A percentile compares a stretch with the other conserved stretches of the same genome.
Evolutionary conservation across 192 early-diverging fungal species (phyloP).

Genomic region (Phlyctochytrium planicorne): DNA sequence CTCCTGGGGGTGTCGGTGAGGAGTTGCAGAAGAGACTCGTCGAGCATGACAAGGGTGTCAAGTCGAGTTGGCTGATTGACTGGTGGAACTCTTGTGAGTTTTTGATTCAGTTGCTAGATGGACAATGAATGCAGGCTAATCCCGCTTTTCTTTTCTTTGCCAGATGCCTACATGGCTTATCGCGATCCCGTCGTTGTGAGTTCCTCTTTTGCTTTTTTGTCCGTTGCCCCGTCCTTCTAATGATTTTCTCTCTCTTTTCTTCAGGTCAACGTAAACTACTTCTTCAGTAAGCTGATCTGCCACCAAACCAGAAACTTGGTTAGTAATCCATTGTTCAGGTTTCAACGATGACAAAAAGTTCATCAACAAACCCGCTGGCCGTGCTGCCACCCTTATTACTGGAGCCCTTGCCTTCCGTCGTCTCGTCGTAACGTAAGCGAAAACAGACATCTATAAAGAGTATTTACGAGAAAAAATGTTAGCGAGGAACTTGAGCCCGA

Average conservation of each 20-base stretch:
- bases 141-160: too few relatives aligned
- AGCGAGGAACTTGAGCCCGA: constrained; percentile 81
- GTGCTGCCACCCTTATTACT: constrained; percentile 88
- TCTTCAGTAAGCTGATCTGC: constrained; percentile 55
- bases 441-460: not conserved
- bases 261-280: constrained; percentile 94
- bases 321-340: constrained; percentile 19
- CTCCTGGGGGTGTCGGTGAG: constrained; percentile 72
- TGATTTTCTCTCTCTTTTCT: too few relatives aligned
- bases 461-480: not conserved
- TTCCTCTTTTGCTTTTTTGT: not conserved
- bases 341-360: constrained; percentile 87
- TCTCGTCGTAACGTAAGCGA: constrained; percentile 66
- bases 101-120: too few relatives aligned
- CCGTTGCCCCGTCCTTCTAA: too few relatives aligned
- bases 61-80: constrained; percentile 89
- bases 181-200: constrained; percentile 94
- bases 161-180: constrained; percentile 62
- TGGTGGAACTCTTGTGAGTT: constrained; percentile 91
- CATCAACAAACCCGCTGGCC: constrained; percentile 66
- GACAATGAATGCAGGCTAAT: too few relatives aligned
- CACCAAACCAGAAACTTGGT: not conserved
- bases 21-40: constrained; percentile 81
- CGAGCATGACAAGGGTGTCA: constrained; percentile 68
- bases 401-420: constrained; percentile 87